Percentiles rank a stretch among this genome's conserved stretches.
phyloP scores from a whole-genome alignment of 768 basidiomycete genomes.

The Lepiota subincarnata region DNA sequence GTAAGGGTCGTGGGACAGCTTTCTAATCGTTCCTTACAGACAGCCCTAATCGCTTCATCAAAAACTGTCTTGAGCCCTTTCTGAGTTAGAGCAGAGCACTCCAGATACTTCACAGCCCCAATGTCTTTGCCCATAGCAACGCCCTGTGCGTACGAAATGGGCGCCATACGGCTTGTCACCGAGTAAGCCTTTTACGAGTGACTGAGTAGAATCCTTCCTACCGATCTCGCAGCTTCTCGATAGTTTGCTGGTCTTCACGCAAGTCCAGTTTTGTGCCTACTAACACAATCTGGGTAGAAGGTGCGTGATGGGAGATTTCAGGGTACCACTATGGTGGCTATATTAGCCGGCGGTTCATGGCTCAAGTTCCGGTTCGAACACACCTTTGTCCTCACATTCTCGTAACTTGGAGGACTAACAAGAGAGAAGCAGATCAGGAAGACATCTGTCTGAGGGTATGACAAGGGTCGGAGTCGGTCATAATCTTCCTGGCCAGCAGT shows the following conservation, averaged over 20 bases:
- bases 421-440: slow-evolving; percentile 99
- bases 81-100: slow-evolving; percentile 95
- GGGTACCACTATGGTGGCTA: slow-evolving; percentile 74
- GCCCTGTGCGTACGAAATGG: slow-evolving; percentile 90
- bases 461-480: slow-evolving; percentile 93
- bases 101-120: slow-evolving; percentile 92
- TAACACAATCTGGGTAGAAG: slow-evolving; percentile 86
- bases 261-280: slow-evolving; percentile 98
- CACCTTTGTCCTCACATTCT: slow-evolving; percentile 98
- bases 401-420: slow-evolving; percentile 96
- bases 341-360: slow-evolving; percentile 11
- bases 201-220: slow-evolving; percentile 25
- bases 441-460: slow-evolving; percentile 98
- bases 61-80: slow-evolving; percentile 99
- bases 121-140: slow-evolving; percentile 91
- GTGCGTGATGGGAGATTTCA: slow-evolving; percentile 96
- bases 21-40: slow-evolving; percentile 57
- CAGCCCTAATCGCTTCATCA: slow-evolving; percentile 97
- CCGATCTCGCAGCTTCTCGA: slow-evolving; percentile 92
- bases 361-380: slow-evolving; percentile 20
- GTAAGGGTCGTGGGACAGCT: not conserved
- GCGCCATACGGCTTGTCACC: slow-evolving; percentile 76
- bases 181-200: slow-evolving; percentile 8
- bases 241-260: slow-evolving; percentile 89
- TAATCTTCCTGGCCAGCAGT: slow-evolving; percentile 99